Evolutionary conservation across 441 rosid genomes (phyloP).

Genomic region (Erodium chrysanthum): DNA sequence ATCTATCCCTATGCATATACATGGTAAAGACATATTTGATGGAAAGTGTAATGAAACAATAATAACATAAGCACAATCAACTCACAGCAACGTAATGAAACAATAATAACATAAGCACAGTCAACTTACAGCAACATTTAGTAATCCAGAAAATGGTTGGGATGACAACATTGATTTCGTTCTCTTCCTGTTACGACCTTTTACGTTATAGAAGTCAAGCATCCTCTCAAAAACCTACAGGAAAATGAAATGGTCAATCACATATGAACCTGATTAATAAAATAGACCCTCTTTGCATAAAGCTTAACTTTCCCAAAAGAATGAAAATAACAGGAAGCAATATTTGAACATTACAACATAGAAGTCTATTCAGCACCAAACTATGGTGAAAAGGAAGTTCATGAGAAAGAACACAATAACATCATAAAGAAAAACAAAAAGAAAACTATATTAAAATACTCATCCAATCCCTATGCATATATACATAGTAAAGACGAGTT

Average conservation of each 20-base stretch:
- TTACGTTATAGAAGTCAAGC: slow-evolving; percentile 41
- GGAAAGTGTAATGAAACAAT: not conserved
- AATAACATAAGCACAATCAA: slow-evolving; percentile 18
- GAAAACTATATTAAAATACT: not conserved
- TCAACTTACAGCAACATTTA: slow-evolving; percentile 85
- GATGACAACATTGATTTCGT: slow-evolving; percentile 36
- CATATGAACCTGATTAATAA: slow-evolving; percentile 3
- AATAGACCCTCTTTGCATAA: slow-evolving; percentile 4
- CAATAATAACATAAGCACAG: slow-evolving; percentile 12
- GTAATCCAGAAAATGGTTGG: slow-evolving; percentile 60
- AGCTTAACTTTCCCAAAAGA: not conserved
- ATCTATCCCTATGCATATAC: no score
- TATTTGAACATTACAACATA: not conserved
- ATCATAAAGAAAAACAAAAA: not conserved
- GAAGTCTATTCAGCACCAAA: not conserved
- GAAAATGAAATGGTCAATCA: slow-evolving; percentile 15
- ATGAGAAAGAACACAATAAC: not conserved
- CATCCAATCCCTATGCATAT: not conserved
- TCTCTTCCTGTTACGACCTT: slow-evolving; percentile 30
- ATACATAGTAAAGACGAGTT: not conserved
- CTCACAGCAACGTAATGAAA: slow-evolving; percentile 61
- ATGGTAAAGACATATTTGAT: no score
- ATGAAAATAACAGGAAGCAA: not conserved
- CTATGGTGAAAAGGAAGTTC: not conserved
- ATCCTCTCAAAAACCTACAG: slow-evolving; percentile 65